A percentile compares a stretch with the other conserved stretches of the same genome.
Evolutionary conservation across 169 alveolate species (phyloP).

Genomic region (Babesia ovata): DNA sequence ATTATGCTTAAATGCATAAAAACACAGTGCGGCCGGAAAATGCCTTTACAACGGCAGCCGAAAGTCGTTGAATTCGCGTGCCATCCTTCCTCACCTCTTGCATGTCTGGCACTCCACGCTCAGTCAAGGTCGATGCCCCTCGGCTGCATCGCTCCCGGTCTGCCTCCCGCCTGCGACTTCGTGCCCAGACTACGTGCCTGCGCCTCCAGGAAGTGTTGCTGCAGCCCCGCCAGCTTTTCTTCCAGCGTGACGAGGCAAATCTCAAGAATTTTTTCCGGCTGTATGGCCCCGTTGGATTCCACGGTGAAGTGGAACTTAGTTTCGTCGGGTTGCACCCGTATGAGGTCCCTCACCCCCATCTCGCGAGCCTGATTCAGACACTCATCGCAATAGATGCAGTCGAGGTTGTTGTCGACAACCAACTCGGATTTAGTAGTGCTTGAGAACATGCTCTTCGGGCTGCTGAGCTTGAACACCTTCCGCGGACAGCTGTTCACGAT

Average conservation of each 20-base stretch:
- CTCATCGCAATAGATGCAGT: slow-evolving; percentile 72
- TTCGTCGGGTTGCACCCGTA: slow-evolving; percentile 74
- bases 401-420: slow-evolving; percentile 43
- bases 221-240: slow-evolving; percentile 73
- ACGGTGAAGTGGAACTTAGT: slow-evolving; percentile 78
- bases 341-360: slow-evolving; percentile 73
- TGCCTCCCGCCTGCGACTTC: neutral
- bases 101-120: neutral
- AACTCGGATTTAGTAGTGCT: slow-evolving; percentile 65
- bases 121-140: slow-evolving; percentile 27
- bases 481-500: slow-evolving; percentile 89
- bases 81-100: too few relatives aligned
- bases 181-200: slow-evolving; percentile 65
- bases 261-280: slow-evolving; percentile 90
- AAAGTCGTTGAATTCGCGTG: too few relatives aligned
- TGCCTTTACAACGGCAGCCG: too few relatives aligned
- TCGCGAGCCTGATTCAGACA: slow-evolving; percentile 72
- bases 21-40: too few relatives aligned
- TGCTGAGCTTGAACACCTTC: slow-evolving; percentile 77
- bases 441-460: slow-evolving; percentile 49
- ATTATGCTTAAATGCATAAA: too few relatives aligned
- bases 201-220: slow-evolving; percentile 62
- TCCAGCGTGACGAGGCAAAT: slow-evolving; percentile 86
- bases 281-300: slow-evolving; percentile 92
- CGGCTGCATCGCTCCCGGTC: slow-evolving; percentile 12